phyloP scores from a whole-genome alignment of 495 filamentous ascomycete species.

The Hyaloscypha hepaticicola region DNA sequence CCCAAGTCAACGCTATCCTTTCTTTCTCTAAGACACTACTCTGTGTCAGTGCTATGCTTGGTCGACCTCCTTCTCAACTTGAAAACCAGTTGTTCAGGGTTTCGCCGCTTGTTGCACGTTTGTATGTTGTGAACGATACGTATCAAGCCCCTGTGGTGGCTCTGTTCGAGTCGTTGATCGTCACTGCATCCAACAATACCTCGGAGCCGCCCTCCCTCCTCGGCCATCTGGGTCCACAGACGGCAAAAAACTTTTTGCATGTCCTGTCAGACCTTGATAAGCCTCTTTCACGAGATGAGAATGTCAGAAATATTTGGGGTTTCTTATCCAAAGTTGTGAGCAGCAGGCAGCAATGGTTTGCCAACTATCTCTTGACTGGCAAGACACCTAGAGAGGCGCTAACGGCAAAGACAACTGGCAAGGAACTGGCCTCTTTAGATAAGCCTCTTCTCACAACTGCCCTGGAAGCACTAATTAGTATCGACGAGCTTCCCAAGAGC shows the following conservation, averaged over 20 bases:
- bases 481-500: conserved; percentile 59
- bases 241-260: conserved; percentile 78
- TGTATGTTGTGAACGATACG: conserved; percentile 69
- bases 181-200: conserved; percentile 57
- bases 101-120: conserved; percentile 68
- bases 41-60: conserved; percentile 63
- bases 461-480: conserved; percentile 67
- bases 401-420: conserved; percentile 47
- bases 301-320: conserved; percentile 73
- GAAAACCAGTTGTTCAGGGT: conserved; percentile 79
- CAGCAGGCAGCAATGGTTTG: conserved; percentile 92
- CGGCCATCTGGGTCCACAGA: conserved; percentile 78
- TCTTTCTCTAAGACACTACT: conserved; percentile 66
- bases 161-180: conserved; percentile 73
- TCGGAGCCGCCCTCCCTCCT: conserved; percentile 86
- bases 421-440: conserved; percentile 32
- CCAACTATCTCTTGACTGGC: conserved; percentile 88
- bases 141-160: conserved; percentile 64
- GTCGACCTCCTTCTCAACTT: conserved; percentile 58
- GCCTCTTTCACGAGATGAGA: conserved; percentile 59
- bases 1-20: conserved; percentile 63
- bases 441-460: conserved; percentile 73
- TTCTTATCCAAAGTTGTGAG: conserved; percentile 85
- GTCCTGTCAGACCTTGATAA: conserved; percentile 75
- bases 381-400: conserved; percentile 73